These are phyloP conservation scores for Aspergillus fischeri DNA, from an alignment of 2,329 filamentous ascomycete species.

Conservation along the genomic window DNA sequence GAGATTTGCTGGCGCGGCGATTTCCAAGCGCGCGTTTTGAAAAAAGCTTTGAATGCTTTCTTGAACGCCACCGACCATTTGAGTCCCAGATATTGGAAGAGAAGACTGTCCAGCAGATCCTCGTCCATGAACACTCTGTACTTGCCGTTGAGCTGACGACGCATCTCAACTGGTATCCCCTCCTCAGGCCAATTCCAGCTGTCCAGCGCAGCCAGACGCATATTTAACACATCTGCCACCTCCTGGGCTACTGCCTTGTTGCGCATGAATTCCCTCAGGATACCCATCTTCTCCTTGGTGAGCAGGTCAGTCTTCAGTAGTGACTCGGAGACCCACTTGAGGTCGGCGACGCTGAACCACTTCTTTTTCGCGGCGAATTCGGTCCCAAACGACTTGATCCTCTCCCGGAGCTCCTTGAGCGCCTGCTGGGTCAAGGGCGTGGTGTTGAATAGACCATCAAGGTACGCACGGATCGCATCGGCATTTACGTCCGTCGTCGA, in stretches of 20 bases:
- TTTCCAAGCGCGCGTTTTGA: constrained; percentile 41
- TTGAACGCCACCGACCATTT: constrained; percentile 50
- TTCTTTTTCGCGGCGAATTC: constrained; percentile 22
- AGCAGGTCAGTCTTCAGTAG: constrained; percentile 50
- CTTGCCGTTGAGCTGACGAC: constrained; percentile 53
- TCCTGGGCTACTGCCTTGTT: constrained; percentile 50
- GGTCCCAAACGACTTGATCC: constrained; percentile 36
- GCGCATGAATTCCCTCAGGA: constrained; percentile 49
- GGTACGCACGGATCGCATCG: constrained; percentile 46
- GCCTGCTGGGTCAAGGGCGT: constrained; percentile 39
- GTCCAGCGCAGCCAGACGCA: constrained; percentile 49
- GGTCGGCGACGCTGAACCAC: constrained; percentile 40
- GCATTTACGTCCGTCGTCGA: constrained; percentile 42
- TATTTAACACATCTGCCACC: constrained; percentile 55
- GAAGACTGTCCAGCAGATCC: constrained; percentile 53
- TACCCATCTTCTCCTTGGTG: constrained; percentile 48
- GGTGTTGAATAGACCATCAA: constrained; percentile 49
- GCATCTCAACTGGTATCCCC: constrained; percentile 47
- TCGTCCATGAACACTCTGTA: constrained; percentile 59
- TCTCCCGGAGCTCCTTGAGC: constrained; percentile 40
- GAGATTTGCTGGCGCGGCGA: constrained; percentile 29
- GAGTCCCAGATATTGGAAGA: constrained; percentile 53
- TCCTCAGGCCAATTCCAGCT: constrained; percentile 50
- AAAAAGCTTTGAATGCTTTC: constrained; percentile 34
- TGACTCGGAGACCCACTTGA: constrained; percentile 47